These are phyloP conservation scores for Scheffersomyces insectosa DNA, from an alignment of 1,139 yeast genomes.

Conservation along the genomic window DNA sequence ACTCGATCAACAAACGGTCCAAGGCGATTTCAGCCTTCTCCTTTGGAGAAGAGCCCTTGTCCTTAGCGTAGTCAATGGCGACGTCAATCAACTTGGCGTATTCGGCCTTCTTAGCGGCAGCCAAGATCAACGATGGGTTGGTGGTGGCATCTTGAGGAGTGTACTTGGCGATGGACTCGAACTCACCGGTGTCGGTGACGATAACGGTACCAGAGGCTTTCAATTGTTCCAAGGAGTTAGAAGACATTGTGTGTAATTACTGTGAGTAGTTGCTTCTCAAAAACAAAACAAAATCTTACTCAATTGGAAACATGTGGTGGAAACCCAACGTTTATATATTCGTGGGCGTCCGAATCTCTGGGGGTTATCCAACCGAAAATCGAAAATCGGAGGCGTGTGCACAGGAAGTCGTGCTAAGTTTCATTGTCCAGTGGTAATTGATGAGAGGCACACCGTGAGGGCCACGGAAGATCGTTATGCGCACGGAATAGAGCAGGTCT, in stretches of 20 bases:
- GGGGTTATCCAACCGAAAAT: conserved; percentile 1
- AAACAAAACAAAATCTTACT: neutral
- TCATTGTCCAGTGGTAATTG: too few species aligned
- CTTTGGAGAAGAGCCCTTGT: conserved; percentile 49
- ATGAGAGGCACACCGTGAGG: too few species aligned
- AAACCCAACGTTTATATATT: conserved; percentile 3
- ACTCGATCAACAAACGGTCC: conserved; percentile 91
- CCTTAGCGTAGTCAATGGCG: conserved; percentile 86
- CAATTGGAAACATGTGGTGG: conserved; percentile 2
- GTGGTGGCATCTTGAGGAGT: conserved; percentile 99
- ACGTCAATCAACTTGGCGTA: conserved; percentile 87
- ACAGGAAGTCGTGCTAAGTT: neutral
- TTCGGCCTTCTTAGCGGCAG: conserved; percentile 89
- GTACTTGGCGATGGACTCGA: conserved; percentile 95
- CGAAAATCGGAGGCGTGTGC: neutral
- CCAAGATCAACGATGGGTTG: conserved; percentile 95
- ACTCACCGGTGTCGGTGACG: conserved; percentile 99
- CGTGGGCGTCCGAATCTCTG: neutral
- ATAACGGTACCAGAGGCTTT: conserved; percentile 94
- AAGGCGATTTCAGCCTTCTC: conserved; percentile 71
- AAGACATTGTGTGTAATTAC: conserved; percentile 18
- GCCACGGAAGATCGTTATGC: too few species aligned
- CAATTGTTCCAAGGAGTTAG: conserved; percentile 85
- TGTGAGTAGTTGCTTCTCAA: neutral
- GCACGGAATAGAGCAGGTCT: too few species aligned